These are phyloP conservation scores for Retiboletus fuscus DNA, from an alignment of 1,284 basidiomycete species.

Conservation along the genomic window DNA sequence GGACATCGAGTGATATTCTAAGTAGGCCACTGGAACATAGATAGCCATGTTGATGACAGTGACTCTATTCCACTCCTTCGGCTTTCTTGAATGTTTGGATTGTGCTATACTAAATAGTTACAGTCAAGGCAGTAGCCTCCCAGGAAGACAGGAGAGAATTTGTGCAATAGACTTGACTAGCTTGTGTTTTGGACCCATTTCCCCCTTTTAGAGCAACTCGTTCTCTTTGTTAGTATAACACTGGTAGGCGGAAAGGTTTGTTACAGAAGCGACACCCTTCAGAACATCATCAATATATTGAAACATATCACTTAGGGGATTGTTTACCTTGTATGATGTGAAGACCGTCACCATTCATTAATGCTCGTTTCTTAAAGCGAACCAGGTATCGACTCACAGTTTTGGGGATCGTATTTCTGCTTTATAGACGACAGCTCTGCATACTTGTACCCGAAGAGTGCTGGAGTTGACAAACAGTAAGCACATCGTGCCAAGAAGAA, in stretches of 20 bases:
- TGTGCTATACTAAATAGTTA: slow-evolving; percentile 19
- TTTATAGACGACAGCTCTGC: slow-evolving; percentile 37
- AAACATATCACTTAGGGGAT: background rate
- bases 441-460: slow-evolving; percentile 45
- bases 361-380: background rate
- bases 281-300: background rate
- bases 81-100: background rate
- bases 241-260: slow-evolving; percentile 24
- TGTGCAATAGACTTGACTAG: no score
- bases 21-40: background rate
- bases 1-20: slow-evolving; percentile 30
- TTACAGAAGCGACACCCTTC: slow-evolving; percentile 33
- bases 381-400: slow-evolving; percentile 32
- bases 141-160: background rate
- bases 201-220: slow-evolving; percentile 10
- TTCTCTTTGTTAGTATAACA: slow-evolving; percentile 24
- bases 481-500: background rate
- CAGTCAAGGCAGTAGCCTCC: slow-evolving; percentile 6
- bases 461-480: slow-evolving; percentile 11
- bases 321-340: slow-evolving; percentile 37
- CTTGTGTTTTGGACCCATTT: background rate
- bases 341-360: slow-evolving; percentile 26
- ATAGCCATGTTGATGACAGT: background rate
- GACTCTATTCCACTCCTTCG: slow-evolving; percentile 19
- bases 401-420: slow-evolving; percentile 41